Evolutionary conservation across 345 rosid species (phyloP).

Genomic region (Angophora floribunda): DNA sequence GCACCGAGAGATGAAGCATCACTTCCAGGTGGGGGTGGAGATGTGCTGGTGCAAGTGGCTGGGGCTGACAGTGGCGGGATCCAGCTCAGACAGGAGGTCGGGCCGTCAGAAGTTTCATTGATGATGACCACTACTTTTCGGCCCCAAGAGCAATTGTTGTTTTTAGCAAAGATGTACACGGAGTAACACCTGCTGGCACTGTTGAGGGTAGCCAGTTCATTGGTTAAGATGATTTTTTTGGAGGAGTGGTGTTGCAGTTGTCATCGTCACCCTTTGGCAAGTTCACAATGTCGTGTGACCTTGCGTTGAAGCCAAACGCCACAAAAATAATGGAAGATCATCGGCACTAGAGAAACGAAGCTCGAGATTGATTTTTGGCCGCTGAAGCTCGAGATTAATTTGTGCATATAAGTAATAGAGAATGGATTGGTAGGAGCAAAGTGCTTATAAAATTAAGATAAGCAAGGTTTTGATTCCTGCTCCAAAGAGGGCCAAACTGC

Average conservation of each 20-base stretch:
- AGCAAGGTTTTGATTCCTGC: background rate
- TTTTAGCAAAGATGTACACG: background rate
- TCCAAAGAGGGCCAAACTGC: background rate
- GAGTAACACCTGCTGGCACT: rapidly evolving
- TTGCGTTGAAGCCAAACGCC: rapidly evolving
- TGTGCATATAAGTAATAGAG: background rate
- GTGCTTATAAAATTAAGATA: background rate
- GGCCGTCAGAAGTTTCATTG: background rate
- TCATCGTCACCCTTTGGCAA: rapidly evolving
- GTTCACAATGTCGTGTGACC: background rate
- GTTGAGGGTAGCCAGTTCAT: background rate
- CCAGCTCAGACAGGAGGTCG: background rate
- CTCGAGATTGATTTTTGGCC: background rate
- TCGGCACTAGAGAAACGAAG: background rate
- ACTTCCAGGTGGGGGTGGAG: rapidly evolving
- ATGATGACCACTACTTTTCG: background rate
- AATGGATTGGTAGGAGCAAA: background rate
- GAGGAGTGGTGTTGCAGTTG: background rate
- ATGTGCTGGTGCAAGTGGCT: background rate
- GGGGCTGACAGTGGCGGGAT: background rate
- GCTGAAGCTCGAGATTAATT: background rate
- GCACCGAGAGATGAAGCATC: rapidly evolving
- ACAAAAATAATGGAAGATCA: background rate
- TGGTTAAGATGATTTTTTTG: rapidly evolving
- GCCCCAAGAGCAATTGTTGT: background rate